Base-by-base conservation (phyloP, 371 early-diverging fungal species). In the Conidiobolus incongruus region DNA sequence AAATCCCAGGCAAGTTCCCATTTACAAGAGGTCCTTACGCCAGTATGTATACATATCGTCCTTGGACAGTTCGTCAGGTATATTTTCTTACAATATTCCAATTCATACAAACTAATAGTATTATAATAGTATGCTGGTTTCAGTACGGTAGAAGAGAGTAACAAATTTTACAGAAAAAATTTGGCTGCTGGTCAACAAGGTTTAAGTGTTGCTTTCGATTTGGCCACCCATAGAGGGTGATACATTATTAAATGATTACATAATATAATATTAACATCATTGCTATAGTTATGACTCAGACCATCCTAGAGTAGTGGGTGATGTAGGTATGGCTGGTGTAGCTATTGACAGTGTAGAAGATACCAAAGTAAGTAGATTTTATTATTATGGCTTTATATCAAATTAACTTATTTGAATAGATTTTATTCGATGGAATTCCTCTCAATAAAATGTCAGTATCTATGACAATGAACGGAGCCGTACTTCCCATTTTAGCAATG, bases 401-500 rank as follows among this genome's bases (percentile, higher is more conserved):
- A 28, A 31, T 22, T 39, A 20, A 44, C 22, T 24, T 4, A n/a
- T 4, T 7, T 30, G 23, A n/a, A 2, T 48, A 70, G 72, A 75
- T 75, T 50, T 61, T 85, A 41, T 85, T 85, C 54, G 72, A 77
- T 46, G 81, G 77, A 4, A 83, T 85, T 35, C 80, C 83, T 31
- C 65, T 85, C 26, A 78, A 79, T 53, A 77, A 76, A 48, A 82
- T 85, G 63, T 81, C 80, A 1, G 82, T 81, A 13, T 78, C 79
- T 4, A 85, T 85, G 86, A 85, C 86, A 4, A 85, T 85, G 86
- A 85, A 85, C 56, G 86, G 86, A 15, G 86, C 86, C 3, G 84
- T 85, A 38, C 55, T 85, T 51, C 86, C 86, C 8, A 76, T 85
- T 47, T 59, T 85, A 31, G 76, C 84, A 43, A 78, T 84, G 76